These are phyloP conservation scores for Sindora glabra DNA, from an alignment of 306 rosid genomes.

Conservation along the genomic window DNA sequence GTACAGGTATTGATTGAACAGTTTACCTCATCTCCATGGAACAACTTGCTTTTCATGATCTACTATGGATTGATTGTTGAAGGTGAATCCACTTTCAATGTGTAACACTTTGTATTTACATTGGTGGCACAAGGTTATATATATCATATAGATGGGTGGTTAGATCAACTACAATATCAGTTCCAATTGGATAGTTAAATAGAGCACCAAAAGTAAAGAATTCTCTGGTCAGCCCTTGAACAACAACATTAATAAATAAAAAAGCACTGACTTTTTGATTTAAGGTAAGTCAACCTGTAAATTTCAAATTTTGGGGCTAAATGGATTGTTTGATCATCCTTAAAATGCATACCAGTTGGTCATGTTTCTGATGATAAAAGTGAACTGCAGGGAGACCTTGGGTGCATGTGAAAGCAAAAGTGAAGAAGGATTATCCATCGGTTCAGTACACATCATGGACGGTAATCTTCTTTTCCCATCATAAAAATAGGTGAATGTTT, in stretches of 20 bases:
- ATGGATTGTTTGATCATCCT: not conserved
- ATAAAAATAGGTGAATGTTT: not conserved
- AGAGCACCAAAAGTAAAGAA: not conserved
- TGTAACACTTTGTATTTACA: not conserved
- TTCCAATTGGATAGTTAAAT: not conserved
- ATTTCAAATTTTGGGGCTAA: not conserved
- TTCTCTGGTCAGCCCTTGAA: no score
- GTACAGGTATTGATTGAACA: constrained; percentile 87
- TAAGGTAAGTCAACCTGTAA: not conserved
- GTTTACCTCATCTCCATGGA: constrained; percentile 81
- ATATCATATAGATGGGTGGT: constrained; percentile 1
- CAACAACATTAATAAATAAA: no score
- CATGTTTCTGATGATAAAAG: constrained; percentile 9
- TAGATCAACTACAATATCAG: constrained; percentile 1
- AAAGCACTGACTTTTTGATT: not conserved
- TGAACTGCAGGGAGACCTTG: constrained; percentile 71
- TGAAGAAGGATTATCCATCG: constrained; percentile 77
- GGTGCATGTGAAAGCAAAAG: constrained; percentile 72
- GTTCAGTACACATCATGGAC: constrained; percentile 80
- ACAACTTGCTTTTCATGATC: constrained; percentile 75
- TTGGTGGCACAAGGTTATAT: constrained; percentile 9
- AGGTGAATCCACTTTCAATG: constrained; percentile 46
- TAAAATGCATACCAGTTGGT: constrained; percentile 4
- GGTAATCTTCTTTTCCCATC: constrained; percentile 40
- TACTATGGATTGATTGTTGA: constrained; percentile 75